Evolutionary conservation across 2,329 filamentous ascomycete species (phyloP), one percentile per base, ranked within the genome.

Genomic region (Hymenoscyphus repandus): DNA sequence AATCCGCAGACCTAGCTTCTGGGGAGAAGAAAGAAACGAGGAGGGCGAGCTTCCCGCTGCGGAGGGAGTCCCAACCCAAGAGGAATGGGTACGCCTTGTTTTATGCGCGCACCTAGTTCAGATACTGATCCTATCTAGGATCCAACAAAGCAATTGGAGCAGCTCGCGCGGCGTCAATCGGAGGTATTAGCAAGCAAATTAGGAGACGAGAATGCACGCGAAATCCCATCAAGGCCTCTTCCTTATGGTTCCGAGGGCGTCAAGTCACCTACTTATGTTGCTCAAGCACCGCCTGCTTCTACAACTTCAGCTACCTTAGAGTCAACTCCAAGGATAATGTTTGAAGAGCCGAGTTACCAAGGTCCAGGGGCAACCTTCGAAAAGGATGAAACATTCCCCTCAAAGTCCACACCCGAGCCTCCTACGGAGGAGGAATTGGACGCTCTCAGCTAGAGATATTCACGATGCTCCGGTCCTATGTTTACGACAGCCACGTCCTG

Each of bases 51-150:
- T 96, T 59, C 89, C 89, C 55, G 74, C 75, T 58, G 90, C 91
- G 45, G 81, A 88, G 66, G 91, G 90, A 46, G 90, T 96, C 57
- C 90, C 91, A 55, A 77, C 82, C 68, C 91, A 96, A 77, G 79
- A 82, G 66, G 89, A 96, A 70, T 96, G 92, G 92, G 90, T 96
- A 90, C 86, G 89, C 89, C 77, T 77, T 68, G 53, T 59, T 69
- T 71, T 67, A 65, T 69, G 62, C 65, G 69, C 58, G 59, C 73
- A 62, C 65, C 73, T 63, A 56, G 62, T 62, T 62, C 64, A 54
- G 42, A 34, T 56, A 50, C 48, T 58, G 47, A 55, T 52, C 46
- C 45, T 55, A 6, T 66, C 74, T 68, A 89, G 85, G 85, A 91
- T 70, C 87, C 87, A 53, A 70, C 76, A 61, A 77, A 72, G 55